phyloP scores from a whole-genome alignment of 495 filamentous ascomycete genomes.

The Xylaria bambusicola region DNA sequence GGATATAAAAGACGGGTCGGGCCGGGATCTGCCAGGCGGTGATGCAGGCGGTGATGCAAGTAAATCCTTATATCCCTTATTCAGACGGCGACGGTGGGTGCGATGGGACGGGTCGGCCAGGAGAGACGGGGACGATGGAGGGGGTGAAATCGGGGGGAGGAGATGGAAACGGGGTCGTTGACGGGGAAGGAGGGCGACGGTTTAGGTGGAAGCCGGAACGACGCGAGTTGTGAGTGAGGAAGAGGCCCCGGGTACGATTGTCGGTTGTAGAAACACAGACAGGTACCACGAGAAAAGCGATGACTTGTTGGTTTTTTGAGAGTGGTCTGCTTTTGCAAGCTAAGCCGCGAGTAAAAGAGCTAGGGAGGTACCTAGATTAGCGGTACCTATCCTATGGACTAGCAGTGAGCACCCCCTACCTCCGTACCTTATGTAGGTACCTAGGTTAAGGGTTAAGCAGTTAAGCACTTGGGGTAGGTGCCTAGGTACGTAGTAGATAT shows the following conservation, averaged over 20 bases:
- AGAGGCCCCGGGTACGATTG: conserved; percentile 9
- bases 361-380: background rate
- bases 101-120: too few species aligned
- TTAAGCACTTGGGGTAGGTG: too few species aligned
- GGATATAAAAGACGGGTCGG: background rate
- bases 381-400: too few species aligned
- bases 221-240: conserved; percentile 8
- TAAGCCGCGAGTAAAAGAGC: conserved; percentile 7
- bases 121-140: background rate
- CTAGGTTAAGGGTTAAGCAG: too few species aligned
- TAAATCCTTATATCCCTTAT: background rate
- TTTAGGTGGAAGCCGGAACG: conserved; percentile 18
- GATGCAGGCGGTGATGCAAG: background rate
- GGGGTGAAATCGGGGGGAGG: background rate
- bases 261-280: conserved; percentile 19
- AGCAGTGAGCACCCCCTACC: too few species aligned
- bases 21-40: conserved; percentile 7
- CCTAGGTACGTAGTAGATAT: background rate
- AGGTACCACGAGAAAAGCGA: conserved; percentile 12
- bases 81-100: too few species aligned
- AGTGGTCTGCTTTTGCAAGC: conserved; percentile 7
- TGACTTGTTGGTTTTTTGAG: conserved; percentile 17
- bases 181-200: conserved; percentile 22
- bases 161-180: conserved; percentile 10
- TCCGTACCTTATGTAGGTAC: too few species aligned